phyloP scores from a whole-genome alignment of 2,329 filamentous ascomycete species.

The Talaromyces amestolkiae region DNA sequence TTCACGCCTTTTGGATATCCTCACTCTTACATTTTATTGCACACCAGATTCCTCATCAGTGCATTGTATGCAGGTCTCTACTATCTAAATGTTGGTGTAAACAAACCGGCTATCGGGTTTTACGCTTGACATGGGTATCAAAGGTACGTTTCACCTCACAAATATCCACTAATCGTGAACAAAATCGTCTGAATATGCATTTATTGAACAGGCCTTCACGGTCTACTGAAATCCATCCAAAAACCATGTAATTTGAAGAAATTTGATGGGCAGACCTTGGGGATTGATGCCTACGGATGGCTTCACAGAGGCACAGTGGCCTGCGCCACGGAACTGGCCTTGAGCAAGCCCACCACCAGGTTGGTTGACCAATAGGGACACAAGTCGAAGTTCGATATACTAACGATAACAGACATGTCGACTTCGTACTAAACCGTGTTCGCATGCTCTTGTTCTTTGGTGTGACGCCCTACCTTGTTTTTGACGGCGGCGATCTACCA shows the following conservation, averaged over 20 bases:
- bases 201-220: constrained; percentile 68
- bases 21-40: constrained; percentile 15
- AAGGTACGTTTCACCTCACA: constrained; percentile 34
- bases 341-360: constrained; percentile 84
- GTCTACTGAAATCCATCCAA: constrained; percentile 93
- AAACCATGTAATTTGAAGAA: constrained; percentile 82
- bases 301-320: constrained; percentile 88
- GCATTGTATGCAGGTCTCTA: constrained; percentile 9
- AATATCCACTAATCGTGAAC: neutral
- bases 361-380: constrained; percentile 45
- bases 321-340: constrained; percentile 85
- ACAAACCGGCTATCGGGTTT: constrained; percentile 28
- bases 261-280: constrained; percentile 81
- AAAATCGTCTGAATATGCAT: neutral
- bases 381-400: neutral
- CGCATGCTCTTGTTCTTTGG: constrained; percentile 93
- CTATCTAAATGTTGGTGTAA: constrained; percentile 26
- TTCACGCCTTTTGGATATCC: neutral
- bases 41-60: constrained; percentile 18
- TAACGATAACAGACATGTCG: constrained; percentile 66
- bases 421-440: constrained; percentile 85
- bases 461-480: constrained; percentile 90
- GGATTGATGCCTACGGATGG: constrained; percentile 98
- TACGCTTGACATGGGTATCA: constrained; percentile 45
- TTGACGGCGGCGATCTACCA: constrained; percentile 91